A percentile compares a stretch with the other conserved stretches of the same genome.
These are phyloP conservation scores for Didymella glomerata DNA, from an alignment of 2,329 filamentous ascomycete species.

Conservation along the genomic window DNA sequence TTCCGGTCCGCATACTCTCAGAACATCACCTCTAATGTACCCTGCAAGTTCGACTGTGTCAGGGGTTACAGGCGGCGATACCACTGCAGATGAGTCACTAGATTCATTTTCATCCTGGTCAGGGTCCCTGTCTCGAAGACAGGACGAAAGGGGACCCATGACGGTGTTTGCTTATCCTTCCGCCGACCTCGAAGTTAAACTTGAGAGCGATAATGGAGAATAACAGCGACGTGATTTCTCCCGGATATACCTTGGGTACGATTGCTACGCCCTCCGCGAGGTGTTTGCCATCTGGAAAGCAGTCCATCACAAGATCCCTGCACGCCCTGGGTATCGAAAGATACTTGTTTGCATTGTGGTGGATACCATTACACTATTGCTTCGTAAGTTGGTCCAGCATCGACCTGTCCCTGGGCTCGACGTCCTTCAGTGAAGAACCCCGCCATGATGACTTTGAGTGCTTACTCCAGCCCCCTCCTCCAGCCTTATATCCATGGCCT, in stretches of 20 bases:
- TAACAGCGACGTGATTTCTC: background rate
- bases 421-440: slow-evolving; percentile 17
- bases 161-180: background rate
- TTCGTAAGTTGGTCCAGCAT: slow-evolving; percentile 5
- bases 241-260: background rate
- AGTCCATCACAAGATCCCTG: background rate
- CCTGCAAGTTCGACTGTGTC: background rate
- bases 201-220: background rate
- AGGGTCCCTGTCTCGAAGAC: background rate
- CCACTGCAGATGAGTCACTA: background rate
- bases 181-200: background rate
- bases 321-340: background rate
- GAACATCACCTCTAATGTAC: background rate
- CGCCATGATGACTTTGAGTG: slow-evolving; percentile 17
- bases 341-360: background rate
- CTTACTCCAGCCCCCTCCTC: background rate
- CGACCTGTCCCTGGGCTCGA: slow-evolving; percentile 20
- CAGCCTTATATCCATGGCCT: background rate
- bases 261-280: background rate
- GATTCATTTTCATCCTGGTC: background rate
- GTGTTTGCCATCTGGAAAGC: background rate
- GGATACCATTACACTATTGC: background rate
- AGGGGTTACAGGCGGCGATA: background rate
- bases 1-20: background rate
- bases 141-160: background rate